Base-by-base conservation (phyloP, 2,329 filamentous ascomycete species). In the Neopestalotiopsis sp. region DNA sequence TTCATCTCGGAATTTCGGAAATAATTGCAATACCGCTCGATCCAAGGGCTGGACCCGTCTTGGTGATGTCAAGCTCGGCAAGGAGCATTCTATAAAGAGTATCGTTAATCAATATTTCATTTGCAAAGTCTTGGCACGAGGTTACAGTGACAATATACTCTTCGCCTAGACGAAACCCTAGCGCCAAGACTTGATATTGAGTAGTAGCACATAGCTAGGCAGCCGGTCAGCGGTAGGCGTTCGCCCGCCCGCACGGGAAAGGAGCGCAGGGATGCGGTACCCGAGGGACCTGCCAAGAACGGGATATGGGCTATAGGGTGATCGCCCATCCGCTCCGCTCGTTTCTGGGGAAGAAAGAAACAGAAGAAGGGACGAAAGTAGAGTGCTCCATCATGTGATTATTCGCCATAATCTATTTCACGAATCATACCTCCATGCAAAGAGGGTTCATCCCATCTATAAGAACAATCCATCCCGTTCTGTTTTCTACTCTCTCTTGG, bases 271-370 rank as follows among this genome's bases (percentile, higher is more conserved):
- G 45, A n/a, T 20, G 9, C 14, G 6, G 45, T 52, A n/a, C 10
- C 34, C 34, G 34, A 7, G 34, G 34, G 57, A 62, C 59, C 59
- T 62, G 59, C 59, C 59, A 62, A 62, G 59, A 62, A 62, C 59
- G 32, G 59, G 59, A 62, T 40, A 40, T 40, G 24, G 57, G 59
- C 28, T 34, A 20, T 62, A 62, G 59, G n/a, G 17, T 32, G 30
- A 34, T 34, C 32, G 59, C 34, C 34, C 34, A 38, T 62, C 59
- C 59, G 59, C 30, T 34, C 30, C n/a, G 32, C n/a, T 38, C n/a
- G n/a, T 34, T 30, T 60, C 6, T 20, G 24, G 57, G 6, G 59
- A 38, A 9, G n/a, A n/a, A 10, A 20, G 30, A 62, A 34, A 13
- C 30, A 62, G 28, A 5, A 13, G 57, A 24, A 30, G 24, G 4